phyloP scores from a whole-genome alignment of 805 yeast species.

The Metschnikowia amazonensis region DNA sequence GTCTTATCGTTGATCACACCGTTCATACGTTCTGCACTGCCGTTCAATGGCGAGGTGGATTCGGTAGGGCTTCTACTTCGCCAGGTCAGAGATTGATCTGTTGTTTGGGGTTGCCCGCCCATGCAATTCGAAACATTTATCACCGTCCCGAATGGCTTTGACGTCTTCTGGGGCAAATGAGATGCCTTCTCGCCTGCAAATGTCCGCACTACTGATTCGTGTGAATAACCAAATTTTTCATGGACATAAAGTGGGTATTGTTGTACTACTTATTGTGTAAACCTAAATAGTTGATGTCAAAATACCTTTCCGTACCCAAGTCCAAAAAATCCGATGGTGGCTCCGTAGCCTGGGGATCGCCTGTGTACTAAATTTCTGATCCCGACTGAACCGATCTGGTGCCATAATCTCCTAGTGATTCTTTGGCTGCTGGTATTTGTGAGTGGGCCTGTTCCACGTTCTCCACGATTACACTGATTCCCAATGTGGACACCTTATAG shows the following conservation, averaged over 20 bases:
- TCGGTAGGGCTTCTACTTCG: not conserved
- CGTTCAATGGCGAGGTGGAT: not conserved
- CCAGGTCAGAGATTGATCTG: not conserved
- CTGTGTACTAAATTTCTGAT: not conserved
- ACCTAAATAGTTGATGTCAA: not conserved
- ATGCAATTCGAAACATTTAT: not conserved
- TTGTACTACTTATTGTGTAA: not conserved
- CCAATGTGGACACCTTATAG: too few species aligned
- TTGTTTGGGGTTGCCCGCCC: not conserved
- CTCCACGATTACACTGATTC: too few species aligned
- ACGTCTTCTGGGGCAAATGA: not conserved
- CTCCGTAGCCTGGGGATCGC: not conserved
- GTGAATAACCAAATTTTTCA: not conserved
- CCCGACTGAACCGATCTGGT: not conserved
- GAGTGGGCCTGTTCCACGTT: too few species aligned
- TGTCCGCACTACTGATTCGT: not conserved
- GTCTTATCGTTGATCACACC: not conserved
- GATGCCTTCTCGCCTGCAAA: not conserved
- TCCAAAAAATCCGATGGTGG: too few species aligned
- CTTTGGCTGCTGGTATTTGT: too few species aligned
- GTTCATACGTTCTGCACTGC: not conserved
- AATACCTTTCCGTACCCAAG: not conserved
- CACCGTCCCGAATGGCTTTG: not conserved
- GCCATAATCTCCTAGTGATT: too few species aligned
- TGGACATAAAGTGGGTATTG: not conserved